These are phyloP conservation scores for Exophiala dermatitidis DNA, from an alignment of 2,329 filamentous ascomycete species.

Conservation along the genomic window DNA sequence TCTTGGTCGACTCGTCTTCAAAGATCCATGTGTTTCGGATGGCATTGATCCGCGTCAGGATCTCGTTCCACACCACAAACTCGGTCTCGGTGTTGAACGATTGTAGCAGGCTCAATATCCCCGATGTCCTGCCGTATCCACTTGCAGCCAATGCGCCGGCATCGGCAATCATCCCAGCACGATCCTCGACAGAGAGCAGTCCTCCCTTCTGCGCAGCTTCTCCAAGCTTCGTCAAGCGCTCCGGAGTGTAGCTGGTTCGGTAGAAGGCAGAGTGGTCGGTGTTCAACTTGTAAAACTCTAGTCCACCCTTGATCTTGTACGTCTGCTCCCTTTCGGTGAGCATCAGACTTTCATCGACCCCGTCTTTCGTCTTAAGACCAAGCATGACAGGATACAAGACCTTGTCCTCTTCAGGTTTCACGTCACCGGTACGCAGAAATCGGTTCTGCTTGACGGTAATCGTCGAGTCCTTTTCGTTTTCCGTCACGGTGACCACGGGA, in stretches of 20 bases:
- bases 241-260: conserved; percentile 77
- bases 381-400: conserved; percentile 86
- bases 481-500: conserved; percentile 80
- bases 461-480: conserved; percentile 60
- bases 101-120: conserved; percentile 75
- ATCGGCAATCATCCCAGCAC: conserved; percentile 90
- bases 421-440: conserved; percentile 85
- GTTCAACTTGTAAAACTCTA: conserved; percentile 94
- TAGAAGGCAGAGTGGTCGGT: conserved; percentile 91
- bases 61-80: conserved; percentile 93
- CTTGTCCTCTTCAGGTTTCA: conserved; percentile 85
- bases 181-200: conserved; percentile 77
- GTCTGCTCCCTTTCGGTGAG: conserved; percentile 65
- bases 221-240: conserved; percentile 79
- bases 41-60: conserved; percentile 68
- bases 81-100: conserved; percentile 74
- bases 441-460: conserved; percentile 92
- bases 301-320: conserved; percentile 63
- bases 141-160: conserved; percentile 82
- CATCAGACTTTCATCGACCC: conserved; percentile 68
- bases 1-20: conserved; percentile 62
- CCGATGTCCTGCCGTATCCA: conserved; percentile 89
- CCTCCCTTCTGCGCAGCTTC: conserved; percentile 68
- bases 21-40: conserved; percentile 84
- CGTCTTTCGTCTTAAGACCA: conserved; percentile 74